Conservation (phyloP, 2,329 filamentous ascomycete species). For the Calonectria naviculata region DNA sequence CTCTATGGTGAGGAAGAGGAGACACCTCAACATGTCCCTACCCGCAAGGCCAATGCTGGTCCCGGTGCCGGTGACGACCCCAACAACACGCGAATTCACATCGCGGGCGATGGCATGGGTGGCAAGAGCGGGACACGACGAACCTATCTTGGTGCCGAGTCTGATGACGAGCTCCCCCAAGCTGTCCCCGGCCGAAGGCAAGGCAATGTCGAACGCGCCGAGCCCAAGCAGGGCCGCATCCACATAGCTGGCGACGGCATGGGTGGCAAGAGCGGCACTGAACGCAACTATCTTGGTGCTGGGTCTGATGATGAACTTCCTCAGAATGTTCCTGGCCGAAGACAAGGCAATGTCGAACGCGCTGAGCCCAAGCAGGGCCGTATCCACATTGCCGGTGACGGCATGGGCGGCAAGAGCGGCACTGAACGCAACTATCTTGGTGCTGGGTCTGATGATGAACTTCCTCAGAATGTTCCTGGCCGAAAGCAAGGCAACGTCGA, state of each 20-base stretch:
- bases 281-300: constrained; percentile 59
- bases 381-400: constrained; percentile 66
- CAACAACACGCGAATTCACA: constrained; percentile 48
- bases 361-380: neutral
- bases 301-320: constrained; percentile 55
- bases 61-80: constrained; percentile 10
- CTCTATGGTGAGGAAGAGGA: constrained; percentile 63
- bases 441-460: constrained; percentile 41
- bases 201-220: constrained; percentile 24
- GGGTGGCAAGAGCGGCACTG: constrained; percentile 67
- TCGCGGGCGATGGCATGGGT: constrained; percentile 59
- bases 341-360: constrained; percentile 15
- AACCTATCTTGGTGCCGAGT: constrained; percentile 64
- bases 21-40: constrained; percentile 41
- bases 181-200: constrained; percentile 31
- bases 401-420: constrained; percentile 72
- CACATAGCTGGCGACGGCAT: constrained; percentile 71
- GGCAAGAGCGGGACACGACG: constrained; percentile 65
- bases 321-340: constrained; percentile 31
- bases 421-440: constrained; percentile 68
- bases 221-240: constrained; percentile 39
- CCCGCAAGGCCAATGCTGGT: constrained; percentile 46
- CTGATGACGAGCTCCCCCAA: constrained; percentile 37
- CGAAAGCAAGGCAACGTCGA: constrained; percentile 28
- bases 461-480: constrained; percentile 28